Percentiles rank a stretch among this genome's conserved stretches.
Conservation (phyloP, 768 basidiomycete genomes). For the Lactarius indigo region DNA sequence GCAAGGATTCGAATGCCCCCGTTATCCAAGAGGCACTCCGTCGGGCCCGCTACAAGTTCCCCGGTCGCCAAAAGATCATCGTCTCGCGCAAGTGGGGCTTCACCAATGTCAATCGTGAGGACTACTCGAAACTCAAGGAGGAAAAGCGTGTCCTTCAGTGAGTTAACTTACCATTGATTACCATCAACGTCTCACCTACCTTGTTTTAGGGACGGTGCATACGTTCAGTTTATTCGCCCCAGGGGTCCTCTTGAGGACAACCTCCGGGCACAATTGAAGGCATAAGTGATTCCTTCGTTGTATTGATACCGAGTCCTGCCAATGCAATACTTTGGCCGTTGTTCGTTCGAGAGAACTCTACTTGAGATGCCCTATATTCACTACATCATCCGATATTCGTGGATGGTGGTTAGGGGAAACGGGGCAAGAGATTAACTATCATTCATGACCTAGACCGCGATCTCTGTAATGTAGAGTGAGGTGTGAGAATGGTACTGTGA, state of each 20-base stretch:
- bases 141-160: conserved; percentile 87
- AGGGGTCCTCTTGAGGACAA: conserved; percentile 84
- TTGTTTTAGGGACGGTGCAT: conserved; percentile 78
- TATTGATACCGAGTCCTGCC: conserved; percentile 28
- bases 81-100: conserved; percentile 99
- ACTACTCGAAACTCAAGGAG: conserved; percentile 84
- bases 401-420: conserved; percentile 78
- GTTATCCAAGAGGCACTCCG: conserved; percentile 97
- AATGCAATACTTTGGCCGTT: conserved; percentile 24
- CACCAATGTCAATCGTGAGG: conserved; percentile 88
- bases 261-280: conserved; percentile 78
- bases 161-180: conserved; percentile 34
- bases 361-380: conserved; percentile 57
- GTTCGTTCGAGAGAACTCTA: conserved; percentile 3
- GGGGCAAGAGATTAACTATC: conserved; percentile 63
- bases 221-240: conserved; percentile 89
- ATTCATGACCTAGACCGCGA: conserved; percentile 21
- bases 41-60: conserved; percentile 99
- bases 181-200: conserved; percentile 12
- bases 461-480: conserved; percentile 23
- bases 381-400: conserved; percentile 58
- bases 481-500: conserved; percentile 17
- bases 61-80: conserved; percentile 97
- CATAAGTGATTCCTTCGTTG: conserved; percentile 41
- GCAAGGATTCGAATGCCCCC: conserved; percentile 80